phyloP scores from a whole-genome alignment of 1,139 yeast genomes.

The Pneumocystis sp. region DNA sequence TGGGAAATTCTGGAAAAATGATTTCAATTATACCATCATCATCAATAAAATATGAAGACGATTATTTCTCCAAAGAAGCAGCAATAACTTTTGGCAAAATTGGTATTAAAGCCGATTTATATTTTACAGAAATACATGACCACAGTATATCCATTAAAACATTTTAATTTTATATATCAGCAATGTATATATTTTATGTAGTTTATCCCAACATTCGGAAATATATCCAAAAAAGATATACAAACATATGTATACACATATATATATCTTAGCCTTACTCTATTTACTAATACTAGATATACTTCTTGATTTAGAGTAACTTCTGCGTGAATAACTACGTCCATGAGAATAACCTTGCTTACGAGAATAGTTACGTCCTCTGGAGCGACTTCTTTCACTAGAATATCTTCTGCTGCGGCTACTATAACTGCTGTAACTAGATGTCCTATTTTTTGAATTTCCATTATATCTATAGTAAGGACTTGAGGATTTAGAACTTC shows the following conservation, averaged over 20 bases:
- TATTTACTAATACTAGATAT: not conserved
- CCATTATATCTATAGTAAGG: not conserved
- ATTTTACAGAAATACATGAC: not conserved
- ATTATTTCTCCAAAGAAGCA: not conserved
- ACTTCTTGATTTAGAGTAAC: not conserved
- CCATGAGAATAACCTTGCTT: not conserved
- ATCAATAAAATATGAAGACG: not conserved
- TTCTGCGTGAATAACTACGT: constrained; percentile 1
- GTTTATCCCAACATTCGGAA: not conserved
- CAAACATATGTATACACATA: not conserved
- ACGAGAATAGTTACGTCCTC: not conserved
- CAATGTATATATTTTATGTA: not conserved
- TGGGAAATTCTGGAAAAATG: constrained; percentile 1
- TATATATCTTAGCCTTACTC: not conserved
- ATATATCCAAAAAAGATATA: not conserved
- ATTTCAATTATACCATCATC: constrained; percentile 1
- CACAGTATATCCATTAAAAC: not conserved
- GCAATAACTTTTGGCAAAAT: not conserved
- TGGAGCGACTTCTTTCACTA: constrained; percentile 1
- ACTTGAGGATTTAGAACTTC: not conserved
- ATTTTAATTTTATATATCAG: not conserved
- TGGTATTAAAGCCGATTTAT: not conserved
- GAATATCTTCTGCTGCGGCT: constrained; percentile 1
- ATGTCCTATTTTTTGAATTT: not conserved
- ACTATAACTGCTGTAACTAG: not conserved